These are phyloP conservation scores for Lodderomyces orthopsilosis DNA, from an alignment of 1,139 yeast genomes.

Conservation along the genomic window DNA sequence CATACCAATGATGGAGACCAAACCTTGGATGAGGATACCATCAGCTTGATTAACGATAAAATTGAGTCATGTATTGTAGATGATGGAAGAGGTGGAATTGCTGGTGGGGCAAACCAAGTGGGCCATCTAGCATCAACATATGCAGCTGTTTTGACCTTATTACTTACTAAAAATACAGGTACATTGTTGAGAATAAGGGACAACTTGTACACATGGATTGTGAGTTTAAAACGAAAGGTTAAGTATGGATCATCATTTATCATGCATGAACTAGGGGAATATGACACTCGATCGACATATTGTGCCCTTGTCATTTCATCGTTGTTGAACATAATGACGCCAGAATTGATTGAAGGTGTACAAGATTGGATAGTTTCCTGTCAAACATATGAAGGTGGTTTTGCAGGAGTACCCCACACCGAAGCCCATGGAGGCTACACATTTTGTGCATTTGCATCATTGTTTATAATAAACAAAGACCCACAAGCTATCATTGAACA, in stretches of 20 bases:
- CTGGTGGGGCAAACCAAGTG: constrained; percentile 78
- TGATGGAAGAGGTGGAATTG: constrained; percentile 64
- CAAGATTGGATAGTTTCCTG: constrained; percentile 64
- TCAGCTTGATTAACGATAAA: constrained; percentile 19
- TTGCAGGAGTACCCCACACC: constrained; percentile 73
- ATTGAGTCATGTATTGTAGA: constrained; percentile 27
- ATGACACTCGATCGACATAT: constrained; percentile 82
- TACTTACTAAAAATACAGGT: constrained; percentile 47
- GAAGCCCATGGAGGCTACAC: constrained; percentile 99
- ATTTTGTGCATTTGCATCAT: constrained; percentile 80
- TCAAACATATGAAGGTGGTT: constrained; percentile 95
- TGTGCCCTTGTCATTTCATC: constrained; percentile 80
- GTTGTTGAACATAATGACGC: constrained; percentile 60
- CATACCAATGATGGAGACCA: neutral
- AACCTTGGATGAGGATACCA: neutral
- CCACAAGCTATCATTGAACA: constrained; percentile 2
- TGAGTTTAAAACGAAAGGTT: constrained; percentile 48
- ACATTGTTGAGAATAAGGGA: constrained; percentile 23
- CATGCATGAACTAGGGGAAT: constrained; percentile 80
- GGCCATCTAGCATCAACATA: constrained; percentile 87
- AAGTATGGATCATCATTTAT: constrained; percentile 66
- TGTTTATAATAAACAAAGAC: constrained; percentile 27
- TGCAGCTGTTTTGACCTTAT: constrained; percentile 68
- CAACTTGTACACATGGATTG: constrained; percentile 60
- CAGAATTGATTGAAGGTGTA: constrained; percentile 54